Base-by-base conservation (phyloP, 345 rosid genomes). In the Hibiscus syriacus region DNA sequence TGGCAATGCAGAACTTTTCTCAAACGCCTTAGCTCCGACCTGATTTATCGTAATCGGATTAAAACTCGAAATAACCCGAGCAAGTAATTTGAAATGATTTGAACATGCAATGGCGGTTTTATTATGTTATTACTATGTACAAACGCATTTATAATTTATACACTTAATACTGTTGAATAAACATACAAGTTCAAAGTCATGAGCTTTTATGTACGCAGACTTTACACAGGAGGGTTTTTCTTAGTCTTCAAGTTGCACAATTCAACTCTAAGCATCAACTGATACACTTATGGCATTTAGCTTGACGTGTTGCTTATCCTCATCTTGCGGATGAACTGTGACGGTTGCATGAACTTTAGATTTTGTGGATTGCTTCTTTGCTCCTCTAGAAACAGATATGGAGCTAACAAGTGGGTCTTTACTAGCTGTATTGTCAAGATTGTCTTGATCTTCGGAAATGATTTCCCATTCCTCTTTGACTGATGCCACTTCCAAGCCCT, bases 391-490 rank as follows among this genome's bases (percentile, higher is more conserved):
- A 25, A 90, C 70, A n/a, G 84, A 76, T 71, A 89, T 80, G 3
- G 90, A 82, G 81, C 86, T 86, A 29, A 83, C 74, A 0, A 60
- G 26, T 14, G 73, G 85, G 70, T 72, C 74, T 72, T 72, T 19
- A 9, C 25, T 54, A 1, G 61, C 67, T 5, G 58, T 52, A 27
- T 70, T 65, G 10, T 74, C 76, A 3, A 16, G 23, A 3, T 77
- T 63, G 6, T 59, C 77, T 69, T 77, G 65, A 5, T 81, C 83
- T 3, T 74, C 72, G 1, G 98, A 70, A 59, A 82, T 30, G 64
- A 94, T 83, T 65, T 94, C 99, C 99, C 99, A 94, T 17, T 87
- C 88, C 81, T 93, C 98, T 75, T 86, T 90, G 67, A 89, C 85
- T 1, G 96, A 80, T 45, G 91, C 84, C 57, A 90, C 84, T 70